Base-by-base conservation (phyloP, 148 eudicot genomes). In the Beta vulgaris region DNA sequence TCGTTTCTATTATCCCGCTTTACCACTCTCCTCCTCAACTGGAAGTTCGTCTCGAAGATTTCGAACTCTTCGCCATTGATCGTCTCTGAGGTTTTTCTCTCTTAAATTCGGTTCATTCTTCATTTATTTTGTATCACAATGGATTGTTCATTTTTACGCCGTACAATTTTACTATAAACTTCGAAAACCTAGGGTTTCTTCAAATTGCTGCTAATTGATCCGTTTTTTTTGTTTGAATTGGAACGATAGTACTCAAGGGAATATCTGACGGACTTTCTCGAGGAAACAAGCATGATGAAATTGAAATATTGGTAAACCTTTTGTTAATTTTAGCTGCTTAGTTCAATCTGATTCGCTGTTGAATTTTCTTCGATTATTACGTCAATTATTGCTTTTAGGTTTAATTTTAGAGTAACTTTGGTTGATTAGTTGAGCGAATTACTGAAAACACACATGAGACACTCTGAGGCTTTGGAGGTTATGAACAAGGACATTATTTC, bases 251-350 rank as follows among this genome's bases (percentile, higher is more conserved):
- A 76, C 84, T 93, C 29, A 87, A 84, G 76, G 93, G 89, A 48
- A 88, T 94, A 77, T 90, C 97, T 18, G 97, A 95, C 85, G 97
- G 87, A 75, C 76, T 88, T 68, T 88, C 97, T n/a, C 83, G 99
- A 32, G 96, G 96, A 34, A 92, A 85, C 79, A 92, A 90, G 39
- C 87, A 86, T 2, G 91, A 92, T 18, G 91, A 90, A 76, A 91
- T 95, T 73, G 84, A 85, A 76, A 90, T 75, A 44, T 63, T 88
- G 92, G 98, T 94, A 73, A 49, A 29, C 1, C 40, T 73, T 43
- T 16, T 9, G 18, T 58, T 21, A 3, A 44, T 14, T 5, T 0
- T 28, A 14, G 4, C 2, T 46, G 58, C 16, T 16, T n/a, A n/a
- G 28, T 39, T 28, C 11, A 36, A 26, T 73, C 8, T 5, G 15